Evolutionary conservation across 768 basidiomycete genomes (phyloP), one percentile per base, ranked within the genome.

Genomic region (Ramaria rubella): DNA sequence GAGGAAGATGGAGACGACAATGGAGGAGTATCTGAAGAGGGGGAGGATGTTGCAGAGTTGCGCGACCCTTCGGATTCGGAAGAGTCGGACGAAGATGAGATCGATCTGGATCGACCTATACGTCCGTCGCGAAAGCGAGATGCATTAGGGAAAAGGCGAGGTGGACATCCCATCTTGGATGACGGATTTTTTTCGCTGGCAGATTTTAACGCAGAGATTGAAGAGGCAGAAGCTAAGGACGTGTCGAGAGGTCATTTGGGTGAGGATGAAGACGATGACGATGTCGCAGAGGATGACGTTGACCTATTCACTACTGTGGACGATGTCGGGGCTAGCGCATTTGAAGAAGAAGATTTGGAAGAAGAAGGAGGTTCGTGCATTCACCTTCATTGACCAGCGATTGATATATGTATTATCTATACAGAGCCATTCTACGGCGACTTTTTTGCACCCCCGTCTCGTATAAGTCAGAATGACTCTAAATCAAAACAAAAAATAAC

Each of bases 161-260:
- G 62, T 7, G 65, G 65, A 4, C 72, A 77, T 56, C 70, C 77
- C 5, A 77, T 78, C 42, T 79, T 97, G 27, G 86, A 97, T 68
- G 95, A 98, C 66, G 82, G 77, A 14, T 98, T 98, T 73, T 98
- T 98, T 71, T 79, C 87, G 59, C 78, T 99, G 46, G 81, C 82
- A 27, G 77, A 82, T 19, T 99, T 99, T 75, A 96, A 98, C 64
- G 78, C 83, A 2, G 83, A 93, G 67, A 86, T 86, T 2, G 89
- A 90, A 67, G 81, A 80, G 61, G 80, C 83, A 2, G 94, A 95
- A 68, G 80, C 84, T 14, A 77, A 70, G 57, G 75, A 72, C 15
- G 76, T 80, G 9, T 83, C 84, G 2, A 74, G 73, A 63, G 92
- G 90, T 19, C 73, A 70, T 26, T 74, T 89, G 23, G 77, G 78